A percentile compares a stretch with the other conserved stretches of the same genome.
Conservation (phyloP, 352 stramenopile genomes). For the Globisporangium cystogenes region DNA sequence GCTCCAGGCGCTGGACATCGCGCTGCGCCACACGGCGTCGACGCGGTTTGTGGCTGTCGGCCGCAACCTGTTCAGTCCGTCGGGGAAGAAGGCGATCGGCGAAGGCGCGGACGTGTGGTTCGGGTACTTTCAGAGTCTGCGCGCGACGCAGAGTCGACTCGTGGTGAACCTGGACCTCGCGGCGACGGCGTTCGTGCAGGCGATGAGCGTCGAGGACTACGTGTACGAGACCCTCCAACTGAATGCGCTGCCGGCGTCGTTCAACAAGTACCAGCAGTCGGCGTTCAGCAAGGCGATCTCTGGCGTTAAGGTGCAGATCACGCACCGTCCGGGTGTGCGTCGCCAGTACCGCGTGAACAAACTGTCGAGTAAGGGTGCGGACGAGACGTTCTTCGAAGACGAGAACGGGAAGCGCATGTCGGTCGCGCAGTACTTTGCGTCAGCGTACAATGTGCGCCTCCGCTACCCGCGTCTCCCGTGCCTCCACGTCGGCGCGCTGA, state of each 20-base stretch:
- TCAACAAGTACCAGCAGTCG: constrained; percentile 40
- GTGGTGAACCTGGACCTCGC: constrained; percentile 71
- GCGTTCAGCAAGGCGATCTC: constrained; percentile 48
- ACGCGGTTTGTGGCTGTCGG: constrained; percentile 48
- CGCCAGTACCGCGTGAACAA: constrained; percentile 65
- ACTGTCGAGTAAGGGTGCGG: constrained; percentile 32
- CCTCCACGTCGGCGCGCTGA: constrained; percentile 65
- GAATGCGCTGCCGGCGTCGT: constrained; percentile 18
- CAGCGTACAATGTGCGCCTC: constrained; percentile 42
- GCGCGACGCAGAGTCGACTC: constrained; percentile 54
- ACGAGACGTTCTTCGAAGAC: constrained; percentile 57
- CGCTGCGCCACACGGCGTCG: constrained; percentile 52
- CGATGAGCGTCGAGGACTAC: constrained; percentile 52
- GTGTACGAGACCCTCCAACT: constrained; percentile 26
- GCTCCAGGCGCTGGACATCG: constrained; percentile 67
- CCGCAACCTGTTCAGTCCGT: constrained; percentile 41
- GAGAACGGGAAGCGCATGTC: constrained; percentile 39
- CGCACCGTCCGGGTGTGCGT: constrained; percentile 48
- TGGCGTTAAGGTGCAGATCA: constrained; percentile 62
- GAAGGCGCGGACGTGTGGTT: constrained; percentile 66
- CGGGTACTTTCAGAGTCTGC: constrained; percentile 70
- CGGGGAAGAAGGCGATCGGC: constrained; percentile 38
- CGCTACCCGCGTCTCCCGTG: constrained; percentile 71
- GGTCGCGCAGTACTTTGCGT: constrained; percentile 55
- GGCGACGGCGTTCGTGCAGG: constrained; percentile 61